Base-by-base conservation (phyloP, 2,329 filamentous ascomycete genomes). In the Colletotrichum sp. region DNA sequence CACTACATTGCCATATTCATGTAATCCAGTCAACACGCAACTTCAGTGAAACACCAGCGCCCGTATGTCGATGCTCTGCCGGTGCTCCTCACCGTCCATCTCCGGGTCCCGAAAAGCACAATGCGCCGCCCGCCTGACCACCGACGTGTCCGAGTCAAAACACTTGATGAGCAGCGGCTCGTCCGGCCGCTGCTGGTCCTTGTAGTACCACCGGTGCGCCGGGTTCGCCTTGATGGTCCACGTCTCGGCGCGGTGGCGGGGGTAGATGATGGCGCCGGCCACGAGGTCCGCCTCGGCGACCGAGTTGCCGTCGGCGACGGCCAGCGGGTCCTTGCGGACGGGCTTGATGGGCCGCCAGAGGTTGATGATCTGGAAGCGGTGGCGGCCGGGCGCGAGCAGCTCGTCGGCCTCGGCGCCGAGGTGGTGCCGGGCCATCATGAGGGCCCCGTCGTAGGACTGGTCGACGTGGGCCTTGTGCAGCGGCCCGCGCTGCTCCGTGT, bases 51-150 rank as follows among this genome's bases (percentile, higher is more conserved):
- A 98, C 0, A 98, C 94, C 84, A 98, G 87, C 39, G 95, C 93
- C 80, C 96, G 90, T 13, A 98, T 94, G 85, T 98, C 96, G 82
- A 98, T 98, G 82, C 95, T 98, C 88, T 98, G 95, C 79, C 96
- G 89, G 0, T 90, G 90, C 78, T 92, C 91, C 8, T 93, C 95
- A 44, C 93, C 5, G 92, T 90, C 4, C 94, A 95, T 77, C 93
- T 88, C 7, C 3, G 94, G 93, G 82, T 98, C 94, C 60, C 89
- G 87, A 84, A 98, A 98, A 2, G 95, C 95, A 10, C 93, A 93
- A 85, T 98, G 95, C 21, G 95, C 92, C 66, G 91, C 87, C 70
- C 90, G 83, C 0, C 91, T 90, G 18, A 89, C 90, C 74, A 91
- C 91, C 62, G 80, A 82, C 0, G 86, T 85, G 0, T 86, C 88